phyloP scores from a whole-genome alignment of 495 filamentous ascomycete genomes.

The Penicillium malachiteum region DNA sequence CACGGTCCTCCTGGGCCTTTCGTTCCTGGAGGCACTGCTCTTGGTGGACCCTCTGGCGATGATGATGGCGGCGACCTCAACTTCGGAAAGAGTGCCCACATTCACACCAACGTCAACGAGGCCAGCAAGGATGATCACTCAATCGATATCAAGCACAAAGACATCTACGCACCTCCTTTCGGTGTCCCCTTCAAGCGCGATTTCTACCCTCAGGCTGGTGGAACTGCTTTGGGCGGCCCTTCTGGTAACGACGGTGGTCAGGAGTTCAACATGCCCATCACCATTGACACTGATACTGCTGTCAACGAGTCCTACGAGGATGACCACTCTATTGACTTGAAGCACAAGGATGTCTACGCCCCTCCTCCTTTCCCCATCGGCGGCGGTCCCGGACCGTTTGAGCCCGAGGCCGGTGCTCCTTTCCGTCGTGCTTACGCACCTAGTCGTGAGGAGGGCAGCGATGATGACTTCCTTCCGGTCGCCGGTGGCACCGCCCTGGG shows the following conservation, averaged over 20 bases:
- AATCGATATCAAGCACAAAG: conserved; percentile 17
- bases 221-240: conserved; percentile 25
- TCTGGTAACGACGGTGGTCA: conserved; percentile 34
- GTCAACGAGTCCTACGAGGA: conserved; percentile 25
- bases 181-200: conserved; percentile 13
- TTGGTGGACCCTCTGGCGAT: conserved; percentile 24
- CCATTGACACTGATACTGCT: conserved; percentile 16
- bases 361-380: conserved; percentile 7
- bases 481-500: conserved; percentile 20
- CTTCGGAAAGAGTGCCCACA: conserved; percentile 13
- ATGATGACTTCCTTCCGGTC: not conserved
- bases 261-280: conserved; percentile 21
- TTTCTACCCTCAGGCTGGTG: conserved; percentile 7
- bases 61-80: conserved; percentile 19
- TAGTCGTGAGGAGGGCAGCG: conserved; percentile 6
- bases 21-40: conserved; percentile 15
- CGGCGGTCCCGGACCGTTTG: not conserved
- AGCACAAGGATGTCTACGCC: conserved; percentile 22
- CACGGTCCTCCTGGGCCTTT: conserved; percentile 9
- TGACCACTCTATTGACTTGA: conserved; percentile 29
- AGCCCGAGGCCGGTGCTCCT: not conserved
- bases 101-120: conserved; percentile 20
- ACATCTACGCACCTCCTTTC: conserved; percentile 11
- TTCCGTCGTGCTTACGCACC: conserved; percentile 8
- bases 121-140: conserved; percentile 23